Evolutionary conservation across 129 eudicot genomes (phyloP), one percentile per base, ranked within the genome.

Genomic region (Pittosporum tobira): DNA sequence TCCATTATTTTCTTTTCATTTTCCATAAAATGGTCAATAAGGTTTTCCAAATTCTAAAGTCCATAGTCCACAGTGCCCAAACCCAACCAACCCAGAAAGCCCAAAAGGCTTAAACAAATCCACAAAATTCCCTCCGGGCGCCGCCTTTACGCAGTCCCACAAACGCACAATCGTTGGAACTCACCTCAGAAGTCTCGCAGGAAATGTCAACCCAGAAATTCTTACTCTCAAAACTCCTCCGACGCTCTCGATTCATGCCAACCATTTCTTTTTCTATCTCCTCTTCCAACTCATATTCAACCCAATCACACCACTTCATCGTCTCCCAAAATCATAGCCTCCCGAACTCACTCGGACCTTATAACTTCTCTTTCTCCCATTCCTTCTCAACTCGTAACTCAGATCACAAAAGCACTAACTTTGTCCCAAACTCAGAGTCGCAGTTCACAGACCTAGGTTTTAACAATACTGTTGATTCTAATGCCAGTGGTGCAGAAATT

Each of bases 351-450:
- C 51, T 25, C 2, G 29, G 57, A 28, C 51, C 69, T 26, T 58
- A 24, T 21, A n/a, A 26, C 6, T 57, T 26, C 63, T 51, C 48
- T 9, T 55, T 25, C 63, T 65, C 66, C 64, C 74, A 73, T 21
- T 60, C 67, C 2, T 74, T 65, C 66, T 78, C 76, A 14, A 69
- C 79, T 38, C 51, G 62, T 34, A 48, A 45, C 25, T 51, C 22
- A 15, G 5, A 37, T 21, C 61, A 23, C 16, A 52, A 26, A n/a
- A 24, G 21, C 24, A 3, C 30, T 9, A 18, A 36, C 1, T 20
- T 38, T 36, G 51, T 34, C 5, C 16, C 34, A 19, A 58, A 52
- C 29, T 21, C 50, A 15, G 16, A 45, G 15, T 19, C 24, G 14
- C 69, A 65, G 24, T 43, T 51, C 26, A n/a, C 57, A 11, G 64